Conservation (phyloP, 805 yeast species). For the Kazachstania viticola region DNA sequence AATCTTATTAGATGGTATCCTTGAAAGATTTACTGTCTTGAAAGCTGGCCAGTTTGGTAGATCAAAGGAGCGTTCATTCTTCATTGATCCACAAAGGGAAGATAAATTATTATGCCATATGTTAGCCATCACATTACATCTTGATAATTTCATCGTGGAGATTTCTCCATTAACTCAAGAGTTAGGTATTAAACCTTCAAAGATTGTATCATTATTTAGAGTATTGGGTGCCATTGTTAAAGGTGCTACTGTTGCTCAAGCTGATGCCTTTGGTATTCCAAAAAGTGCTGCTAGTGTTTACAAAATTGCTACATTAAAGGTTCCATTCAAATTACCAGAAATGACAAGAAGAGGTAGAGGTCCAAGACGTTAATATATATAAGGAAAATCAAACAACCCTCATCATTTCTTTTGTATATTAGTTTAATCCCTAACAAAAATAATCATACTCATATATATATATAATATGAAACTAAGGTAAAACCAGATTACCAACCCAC, state of each 20-base stretch:
- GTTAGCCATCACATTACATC: constrained; percentile 58
- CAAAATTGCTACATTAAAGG: constrained; percentile 73
- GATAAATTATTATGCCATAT: constrained; percentile 77
- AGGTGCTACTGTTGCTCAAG: constrained; percentile 59
- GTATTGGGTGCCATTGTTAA: constrained; percentile 76
- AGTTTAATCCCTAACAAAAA: too few relatives aligned
- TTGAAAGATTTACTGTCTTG: constrained; percentile 59
- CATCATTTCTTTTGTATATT: too few relatives aligned
- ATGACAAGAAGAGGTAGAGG: constrained; percentile 54
- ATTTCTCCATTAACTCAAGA: constrained; percentile 77
- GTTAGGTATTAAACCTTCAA: constrained; percentile 67
- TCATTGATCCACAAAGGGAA: constrained; percentile 78
- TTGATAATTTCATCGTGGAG: constrained; percentile 66
- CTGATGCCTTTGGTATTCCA: constrained; percentile 60
- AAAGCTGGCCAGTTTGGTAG: constrained; percentile 58
- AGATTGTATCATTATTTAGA: constrained; percentile 54
- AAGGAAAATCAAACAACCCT: too few relatives aligned
- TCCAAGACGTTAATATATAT: constrained; percentile 13
- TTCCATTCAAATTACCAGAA: constrained; percentile 84
- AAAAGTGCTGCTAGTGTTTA: constrained; percentile 48
- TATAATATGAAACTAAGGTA: too few relatives aligned
- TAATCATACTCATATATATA: too few relatives aligned
- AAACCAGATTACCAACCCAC: too few relatives aligned
- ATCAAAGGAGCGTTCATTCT: constrained; percentile 63
- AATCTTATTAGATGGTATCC: constrained; percentile 53